Conservation (phyloP, 768 basidiomycete genomes). For the Leccinellum luteum region DNA sequence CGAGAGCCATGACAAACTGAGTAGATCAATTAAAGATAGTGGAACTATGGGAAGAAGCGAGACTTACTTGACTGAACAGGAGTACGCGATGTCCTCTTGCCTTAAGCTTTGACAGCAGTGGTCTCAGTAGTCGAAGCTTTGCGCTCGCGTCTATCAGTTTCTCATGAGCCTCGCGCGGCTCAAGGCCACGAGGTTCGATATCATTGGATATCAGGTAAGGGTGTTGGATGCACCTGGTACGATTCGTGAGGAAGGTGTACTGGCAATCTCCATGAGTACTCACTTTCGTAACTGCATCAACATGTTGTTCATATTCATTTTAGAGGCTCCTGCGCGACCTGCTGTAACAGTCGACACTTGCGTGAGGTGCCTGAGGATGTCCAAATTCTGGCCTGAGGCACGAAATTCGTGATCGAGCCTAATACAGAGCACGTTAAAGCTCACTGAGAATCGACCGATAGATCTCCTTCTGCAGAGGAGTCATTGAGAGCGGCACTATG, state of each 20-base stretch:
- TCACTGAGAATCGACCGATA: conserved; percentile 83
- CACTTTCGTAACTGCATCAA: conserved; percentile 89
- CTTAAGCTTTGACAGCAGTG: conserved; percentile 78
- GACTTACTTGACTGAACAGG: conserved; percentile 82
- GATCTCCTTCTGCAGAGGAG: conserved; percentile 81
- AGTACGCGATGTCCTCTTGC: conserved; percentile 85
- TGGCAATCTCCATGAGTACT: conserved; percentile 22
- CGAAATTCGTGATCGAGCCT: conserved; percentile 8
- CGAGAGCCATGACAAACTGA: conserved; percentile 84
- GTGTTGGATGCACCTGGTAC: conserved; percentile 78
- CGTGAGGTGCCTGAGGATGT: conserved; percentile 60
- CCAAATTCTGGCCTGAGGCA: conserved; percentile 64
- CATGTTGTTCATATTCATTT: conserved; percentile 71
- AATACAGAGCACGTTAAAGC: conserved; percentile 11
- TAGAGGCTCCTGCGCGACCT: conserved; percentile 34
- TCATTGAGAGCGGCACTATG: conserved; percentile 88
- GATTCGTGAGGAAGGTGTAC: neutral
- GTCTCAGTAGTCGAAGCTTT: conserved; percentile 79
- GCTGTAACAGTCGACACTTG: conserved; percentile 38
- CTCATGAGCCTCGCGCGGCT: conserved; percentile 61
- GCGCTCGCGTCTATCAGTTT: conserved; percentile 80
- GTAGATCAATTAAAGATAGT: neutral
- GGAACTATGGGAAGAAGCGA: neutral
- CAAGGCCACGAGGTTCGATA: conserved; percentile 70
- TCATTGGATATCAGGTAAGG: conserved; percentile 81